Percentiles rank a stretch among this genome's conserved stretches.
Evolutionary conservation across 2,329 filamentous ascomycete genomes (phyloP).

Genomic region (Fusarium tricinctum): DNA sequence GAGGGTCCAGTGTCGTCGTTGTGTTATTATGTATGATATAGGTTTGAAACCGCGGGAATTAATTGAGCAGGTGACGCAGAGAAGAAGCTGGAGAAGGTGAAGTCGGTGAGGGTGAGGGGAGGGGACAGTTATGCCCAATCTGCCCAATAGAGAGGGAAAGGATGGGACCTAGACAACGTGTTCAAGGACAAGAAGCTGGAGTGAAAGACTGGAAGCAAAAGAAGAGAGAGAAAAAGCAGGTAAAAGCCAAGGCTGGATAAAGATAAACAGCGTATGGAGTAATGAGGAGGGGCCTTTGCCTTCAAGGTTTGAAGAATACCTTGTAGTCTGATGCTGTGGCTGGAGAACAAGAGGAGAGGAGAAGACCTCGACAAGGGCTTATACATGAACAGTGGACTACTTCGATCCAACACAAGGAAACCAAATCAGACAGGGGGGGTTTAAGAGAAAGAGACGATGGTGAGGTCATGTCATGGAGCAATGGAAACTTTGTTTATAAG

Average conservation of each 20-base stretch:
- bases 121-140: constrained; percentile 24
- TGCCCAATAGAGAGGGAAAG: constrained; percentile 30
- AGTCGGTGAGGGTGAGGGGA: constrained; percentile 33
- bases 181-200: constrained; percentile 16
- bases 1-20: constrained; percentile 11
- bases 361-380: constrained; percentile 43
- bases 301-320: background rate
- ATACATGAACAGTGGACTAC: constrained; percentile 17
- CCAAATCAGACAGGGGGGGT: constrained; percentile 39
- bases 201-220: constrained; percentile 6
- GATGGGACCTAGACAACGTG: constrained; percentile 26
- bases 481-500: constrained; percentile 42
- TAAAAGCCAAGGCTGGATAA: background rate
- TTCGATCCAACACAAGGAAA: constrained; percentile 20
- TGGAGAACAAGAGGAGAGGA: background rate
- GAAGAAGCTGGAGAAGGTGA: constrained; percentile 21
- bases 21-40: constrained; percentile 16
- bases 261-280: background rate
- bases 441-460: constrained; percentile 20
- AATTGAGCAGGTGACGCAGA: constrained; percentile 17
- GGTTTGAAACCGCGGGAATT: constrained; percentile 7
- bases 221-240: constrained; percentile 16
- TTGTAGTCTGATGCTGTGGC: background rate
- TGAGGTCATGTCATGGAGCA: constrained; percentile 9
- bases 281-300: background rate